Evolutionary conservation across 257 asterid species (phyloP), one percentile per base, ranked within the genome.

Genomic region (Lantana camara): DNA sequence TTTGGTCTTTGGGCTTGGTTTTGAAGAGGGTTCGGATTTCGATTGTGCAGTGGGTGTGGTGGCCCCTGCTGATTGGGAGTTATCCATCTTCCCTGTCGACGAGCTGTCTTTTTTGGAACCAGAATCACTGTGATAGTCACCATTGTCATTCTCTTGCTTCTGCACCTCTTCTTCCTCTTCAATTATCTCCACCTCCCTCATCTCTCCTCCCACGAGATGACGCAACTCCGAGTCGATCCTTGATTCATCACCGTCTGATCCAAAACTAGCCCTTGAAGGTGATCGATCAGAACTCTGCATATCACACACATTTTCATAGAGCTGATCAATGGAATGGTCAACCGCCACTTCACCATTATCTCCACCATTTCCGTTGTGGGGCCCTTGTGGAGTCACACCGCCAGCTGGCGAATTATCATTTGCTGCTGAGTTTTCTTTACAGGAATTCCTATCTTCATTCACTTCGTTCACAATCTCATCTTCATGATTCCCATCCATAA

Each of bases 281-380:
- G 98, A 92, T 14, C 75, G 96, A 60, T 92, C 98, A 35, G 98
- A 92, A 64, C 98, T 92, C 77, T 90, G 98, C 96, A 92, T 87
- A 79, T 92, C 98, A 70, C 85, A 92, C 21, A 89, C 97, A 44
- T 87, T 89, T 20, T 85, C 91, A 66, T 92, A 92, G 29, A 89
- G 96, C 69, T 90, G 93, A 64, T 92, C 96, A 42, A 92, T 92
- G 13, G 97, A 89, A 54, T 93, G 74, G 68, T 89, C 97, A 52
- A 65, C 83, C 66, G 13, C 83, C 64, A 37, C 85, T 49, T 79
- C 77, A 9, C 40, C 79, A 49, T 60, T 76, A 50, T 47, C 65
- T 29, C 42, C 77, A 3, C 14, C 16, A 19, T 63, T 78, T 9
- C 70, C 88, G 67, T 79, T 75, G 1, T 34, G 76, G 29, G 83